Percentiles rank a stretch among this genome's conserved stretches.
Conservation (phyloP, 1,284 basidiomycete species). For the Fomitopsis schrenkii region DNA sequence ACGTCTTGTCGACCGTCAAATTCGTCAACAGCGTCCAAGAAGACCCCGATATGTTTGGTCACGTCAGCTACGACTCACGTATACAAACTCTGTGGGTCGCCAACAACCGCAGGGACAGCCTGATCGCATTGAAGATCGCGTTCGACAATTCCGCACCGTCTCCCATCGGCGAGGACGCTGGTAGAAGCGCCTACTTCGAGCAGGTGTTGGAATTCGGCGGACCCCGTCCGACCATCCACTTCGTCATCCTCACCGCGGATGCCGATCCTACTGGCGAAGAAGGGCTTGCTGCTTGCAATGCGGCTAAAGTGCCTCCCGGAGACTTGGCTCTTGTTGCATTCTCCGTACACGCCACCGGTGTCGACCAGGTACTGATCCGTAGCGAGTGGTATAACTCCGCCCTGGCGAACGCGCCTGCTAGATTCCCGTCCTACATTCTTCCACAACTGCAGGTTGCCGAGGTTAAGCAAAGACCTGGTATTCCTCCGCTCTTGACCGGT, state of each 20-base stretch:
- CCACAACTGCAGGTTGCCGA: slow-evolving; percentile 30
- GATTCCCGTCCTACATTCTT: slow-evolving; percentile 52
- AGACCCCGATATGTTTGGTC: slow-evolving; percentile 80
- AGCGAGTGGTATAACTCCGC: slow-evolving; percentile 78
- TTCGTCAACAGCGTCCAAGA: slow-evolving; percentile 66
- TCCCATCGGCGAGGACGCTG: slow-evolving; percentile 51
- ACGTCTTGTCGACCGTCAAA: slow-evolving; percentile 71
- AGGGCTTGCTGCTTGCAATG: slow-evolving; percentile 74
- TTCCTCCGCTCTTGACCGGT: slow-evolving; percentile 24
- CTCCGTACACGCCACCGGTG: slow-evolving; percentile 76
- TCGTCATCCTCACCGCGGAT: slow-evolving; percentile 77
- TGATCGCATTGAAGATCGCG: slow-evolving; percentile 72
- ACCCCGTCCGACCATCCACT: slow-evolving; percentile 81
- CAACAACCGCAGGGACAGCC: slow-evolving; percentile 76
- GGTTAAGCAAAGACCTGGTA: slow-evolving; percentile 29
- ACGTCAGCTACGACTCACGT: slow-evolving; percentile 74
- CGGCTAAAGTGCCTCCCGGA: slow-evolving; percentile 70
- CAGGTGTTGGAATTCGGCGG: slow-evolving; percentile 78
- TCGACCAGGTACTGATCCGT: slow-evolving; percentile 79
- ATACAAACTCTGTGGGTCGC: slow-evolving; percentile 83
- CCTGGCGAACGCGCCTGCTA: slow-evolving; percentile 46
- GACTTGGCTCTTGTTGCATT: slow-evolving; percentile 78
- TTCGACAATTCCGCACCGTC: slow-evolving; percentile 55
- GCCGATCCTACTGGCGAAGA: slow-evolving; percentile 76
- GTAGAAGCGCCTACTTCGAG: slow-evolving; percentile 59